These are phyloP conservation scores for Ambispora gerdemannii DNA, from an alignment of 192 early-diverging fungal genomes.

Conservation along the genomic window DNA sequence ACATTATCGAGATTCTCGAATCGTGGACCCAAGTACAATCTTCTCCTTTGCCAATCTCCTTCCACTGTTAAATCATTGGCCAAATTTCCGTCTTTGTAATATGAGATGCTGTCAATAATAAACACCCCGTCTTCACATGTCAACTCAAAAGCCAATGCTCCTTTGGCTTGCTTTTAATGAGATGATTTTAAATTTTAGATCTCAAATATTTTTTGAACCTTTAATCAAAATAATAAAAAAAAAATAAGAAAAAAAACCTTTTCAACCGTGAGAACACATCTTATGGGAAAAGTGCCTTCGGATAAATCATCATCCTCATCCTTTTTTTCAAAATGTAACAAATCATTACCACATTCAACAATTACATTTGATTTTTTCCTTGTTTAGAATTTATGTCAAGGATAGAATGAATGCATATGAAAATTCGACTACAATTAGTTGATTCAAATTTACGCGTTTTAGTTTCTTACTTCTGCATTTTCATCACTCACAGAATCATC, in stretches of 20 bases:
- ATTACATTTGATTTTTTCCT: background rate
- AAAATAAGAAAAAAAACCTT: constrained; percentile 44
- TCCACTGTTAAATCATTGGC: constrained; percentile 66
- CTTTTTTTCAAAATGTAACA: constrained; percentile 17
- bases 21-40: constrained; percentile 85
- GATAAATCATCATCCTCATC: constrained; percentile 61
- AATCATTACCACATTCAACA: too few species aligned
- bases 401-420: constrained; percentile 1
- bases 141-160: constrained; percentile 78
- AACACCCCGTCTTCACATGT: constrained; percentile 81
- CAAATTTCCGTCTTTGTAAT: constrained; percentile 60
- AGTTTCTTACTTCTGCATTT: constrained; percentile 40
- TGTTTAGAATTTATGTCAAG: background rate
- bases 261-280: constrained; percentile 78
- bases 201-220: background rate
- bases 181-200: background rate
- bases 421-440: too few species aligned
- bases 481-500: constrained; percentile 51
- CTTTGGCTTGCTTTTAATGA: constrained; percentile 54
- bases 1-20: constrained; percentile 87
- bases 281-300: constrained; percentile 63
- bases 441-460: background rate
- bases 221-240: background rate
- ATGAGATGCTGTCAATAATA: constrained; percentile 79
- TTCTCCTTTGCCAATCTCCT: constrained; percentile 85